Conservation (phyloP, 495 filamentous ascomycete species). For the Podospora didyma region DNA sequence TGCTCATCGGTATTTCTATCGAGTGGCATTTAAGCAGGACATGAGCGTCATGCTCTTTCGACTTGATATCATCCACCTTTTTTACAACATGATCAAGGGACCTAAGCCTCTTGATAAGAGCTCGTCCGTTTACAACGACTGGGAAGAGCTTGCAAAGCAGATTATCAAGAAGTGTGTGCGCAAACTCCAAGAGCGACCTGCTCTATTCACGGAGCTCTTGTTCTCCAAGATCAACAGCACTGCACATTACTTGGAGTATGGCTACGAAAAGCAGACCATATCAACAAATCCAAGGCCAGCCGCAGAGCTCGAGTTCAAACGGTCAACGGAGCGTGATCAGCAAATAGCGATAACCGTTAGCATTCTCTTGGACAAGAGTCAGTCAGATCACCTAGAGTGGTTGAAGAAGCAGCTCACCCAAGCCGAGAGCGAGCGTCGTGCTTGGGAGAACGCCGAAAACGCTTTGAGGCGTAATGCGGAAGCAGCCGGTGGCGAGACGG, state of each 20-base stretch:
- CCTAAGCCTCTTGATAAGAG: slow-evolving; percentile 69
- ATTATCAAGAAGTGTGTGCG: slow-evolving; percentile 69
- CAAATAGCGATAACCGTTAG: slow-evolving; percentile 77
- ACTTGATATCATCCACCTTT: slow-evolving; percentile 81
- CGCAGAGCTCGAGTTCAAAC: slow-evolving; percentile 76
- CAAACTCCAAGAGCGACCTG: slow-evolving; percentile 79
- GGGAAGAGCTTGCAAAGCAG: slow-evolving; percentile 85
- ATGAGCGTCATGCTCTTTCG: slow-evolving; percentile 84
- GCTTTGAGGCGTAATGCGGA: slow-evolving; percentile 46
- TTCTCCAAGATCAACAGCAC: slow-evolving; percentile 90
- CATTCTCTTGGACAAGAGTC: slow-evolving; percentile 70
- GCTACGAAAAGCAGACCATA: slow-evolving; percentile 75
- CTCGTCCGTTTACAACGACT: slow-evolving; percentile 69
- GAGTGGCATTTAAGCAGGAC: slow-evolving; percentile 90
- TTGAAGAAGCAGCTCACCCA: slow-evolving; percentile 63
- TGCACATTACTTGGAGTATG: slow-evolving; percentile 81
- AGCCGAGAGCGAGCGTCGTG: slow-evolving; percentile 68
- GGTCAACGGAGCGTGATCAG: slow-evolving; percentile 57
- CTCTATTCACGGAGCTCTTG: slow-evolving; percentile 79
- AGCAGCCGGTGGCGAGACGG: slow-evolving; percentile 21
- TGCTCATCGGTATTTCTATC: slow-evolving; percentile 91
- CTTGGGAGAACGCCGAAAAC: slow-evolving; percentile 70
- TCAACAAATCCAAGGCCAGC: slow-evolving; percentile 53
- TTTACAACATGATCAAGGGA: slow-evolving; percentile 91
- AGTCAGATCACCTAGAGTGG: slow-evolving; percentile 75